phyloP scores from a whole-genome alignment of 2,329 filamentous ascomycete genomes.

The Ophiostoma australiae region DNA sequence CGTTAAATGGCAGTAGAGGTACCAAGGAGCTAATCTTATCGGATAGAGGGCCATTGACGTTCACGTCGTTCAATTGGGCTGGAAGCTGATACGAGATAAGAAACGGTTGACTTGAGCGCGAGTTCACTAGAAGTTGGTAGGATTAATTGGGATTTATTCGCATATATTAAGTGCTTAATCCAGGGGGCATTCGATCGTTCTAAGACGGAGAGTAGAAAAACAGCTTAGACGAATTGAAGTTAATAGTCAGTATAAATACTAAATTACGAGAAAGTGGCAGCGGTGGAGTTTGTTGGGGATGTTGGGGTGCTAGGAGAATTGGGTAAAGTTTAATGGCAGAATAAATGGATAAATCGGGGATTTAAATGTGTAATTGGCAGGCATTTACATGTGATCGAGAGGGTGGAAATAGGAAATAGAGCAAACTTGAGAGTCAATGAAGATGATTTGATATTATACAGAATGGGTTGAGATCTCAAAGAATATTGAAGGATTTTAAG shows the following conservation, averaged over 20 bases:
- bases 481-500: not conserved
- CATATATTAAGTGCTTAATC: not conserved
- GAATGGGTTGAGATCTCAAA: not conserved
- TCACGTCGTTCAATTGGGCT: not conserved
- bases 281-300: slow-evolving; percentile 12
- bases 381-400: slow-evolving; percentile 7
- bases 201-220: slow-evolving; percentile 3
- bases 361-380: slow-evolving; percentile 3
- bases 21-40: not conserved
- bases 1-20: not conserved
- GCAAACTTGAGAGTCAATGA: not conserved
- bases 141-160: not conserved
- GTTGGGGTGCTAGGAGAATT: slow-evolving; percentile 9
- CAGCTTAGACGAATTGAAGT: not conserved
- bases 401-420: not conserved
- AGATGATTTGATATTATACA: not conserved
- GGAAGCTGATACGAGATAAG: slow-evolving; percentile 12
- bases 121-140: not conserved
- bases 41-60: slow-evolving; percentile 1
- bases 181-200: not conserved
- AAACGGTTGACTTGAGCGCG: slow-evolving; percentile 11
- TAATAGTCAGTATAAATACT: not conserved
- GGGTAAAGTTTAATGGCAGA: not conserved
- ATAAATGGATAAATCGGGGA: slow-evolving; percentile 2
- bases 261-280: not conserved